Conservation (phyloP, 768 basidiomycete genomes). For the Boletellus ananas region DNA sequence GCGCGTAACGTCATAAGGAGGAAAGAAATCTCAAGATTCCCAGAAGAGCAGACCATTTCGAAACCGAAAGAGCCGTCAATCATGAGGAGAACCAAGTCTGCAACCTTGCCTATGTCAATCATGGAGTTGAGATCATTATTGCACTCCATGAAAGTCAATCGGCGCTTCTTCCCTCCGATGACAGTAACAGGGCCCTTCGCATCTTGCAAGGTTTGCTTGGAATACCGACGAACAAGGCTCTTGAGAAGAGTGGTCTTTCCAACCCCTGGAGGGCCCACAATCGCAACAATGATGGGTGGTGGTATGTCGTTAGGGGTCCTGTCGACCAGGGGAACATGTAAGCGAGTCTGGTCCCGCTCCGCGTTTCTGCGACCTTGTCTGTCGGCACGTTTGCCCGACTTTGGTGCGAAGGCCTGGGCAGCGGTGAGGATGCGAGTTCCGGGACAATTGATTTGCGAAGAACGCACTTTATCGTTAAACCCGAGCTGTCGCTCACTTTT, state of each 20-base stretch:
- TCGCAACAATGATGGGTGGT: conserved; percentile 90
- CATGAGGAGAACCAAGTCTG: conserved; percentile 94
- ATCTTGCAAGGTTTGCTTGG: conserved; percentile 89
- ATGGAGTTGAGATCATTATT: conserved; percentile 97
- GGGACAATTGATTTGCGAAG: neutral
- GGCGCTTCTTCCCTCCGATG: conserved; percentile 85
- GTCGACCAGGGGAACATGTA: conserved; percentile 95
- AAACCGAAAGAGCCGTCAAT: conserved; percentile 97
- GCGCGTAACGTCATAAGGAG: neutral
- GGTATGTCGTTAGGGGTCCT: conserved; percentile 89
- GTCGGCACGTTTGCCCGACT: conserved; percentile 86
- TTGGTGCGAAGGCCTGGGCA: conserved; percentile 80
- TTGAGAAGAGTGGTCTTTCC: conserved; percentile 95
- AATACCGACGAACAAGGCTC: conserved; percentile 85
- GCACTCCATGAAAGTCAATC: conserved; percentile 96
- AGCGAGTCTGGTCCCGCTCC: conserved; percentile 88
- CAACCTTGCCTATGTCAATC: conserved; percentile 97
- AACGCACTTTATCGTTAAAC: conserved; percentile 83
- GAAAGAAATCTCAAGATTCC: neutral
- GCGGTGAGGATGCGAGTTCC: neutral
- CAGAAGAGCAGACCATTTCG: conserved; percentile 77
- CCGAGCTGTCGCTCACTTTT: conserved; percentile 68
- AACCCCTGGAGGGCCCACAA: conserved; percentile 95
- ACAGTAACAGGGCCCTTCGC: conserved; percentile 93
- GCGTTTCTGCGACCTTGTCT: conserved; percentile 85